Evolutionary conservation across 768 basidiomycete species (phyloP), one percentile per base, ranked within the genome.

Genomic region (Omphalotus guepiniiformis): DNA sequence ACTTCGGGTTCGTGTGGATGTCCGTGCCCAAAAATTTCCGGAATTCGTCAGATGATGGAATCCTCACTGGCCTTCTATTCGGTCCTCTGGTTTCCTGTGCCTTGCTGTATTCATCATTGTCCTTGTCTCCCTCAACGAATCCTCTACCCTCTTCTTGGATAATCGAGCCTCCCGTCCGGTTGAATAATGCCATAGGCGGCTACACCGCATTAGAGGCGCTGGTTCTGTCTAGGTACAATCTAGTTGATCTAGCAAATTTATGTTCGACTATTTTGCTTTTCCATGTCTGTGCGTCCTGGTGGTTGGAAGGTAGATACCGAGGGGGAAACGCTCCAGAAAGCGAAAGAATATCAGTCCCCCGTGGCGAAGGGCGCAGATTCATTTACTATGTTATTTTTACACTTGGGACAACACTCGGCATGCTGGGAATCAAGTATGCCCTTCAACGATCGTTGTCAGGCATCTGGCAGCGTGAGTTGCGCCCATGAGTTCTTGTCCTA

Each of bases 1-100:
- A 79, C 56, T 79, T 82, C 47, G 82, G 83, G 27, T 87, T 82
- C 58, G 75, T 92, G 21, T 93, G 88, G 88, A 92, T 93, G 90
- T 86, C 89, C 13, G 88, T 90, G 4, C 85, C 87, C 0, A 89
- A 90, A 64, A 90, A 93, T 58, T 93, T 88, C 59, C 74, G 89
- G 88, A 80, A 88, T 47, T 86, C 84, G 39, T 66, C 75, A 11
- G 93, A 95, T 60, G 93, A 96, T 62, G 94, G 94, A 12, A 80
- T 85, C 19, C 67, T 89, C 49, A 92, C 86, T 35, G 92, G 87
- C 2, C 68, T 95, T 11, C 74, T 93, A n/a, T 74, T 93, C 26
- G 87, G 84, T 11, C 91, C 93, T 2, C 70, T 95, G 25, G 80
- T 95, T 44, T 76, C 89, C 6, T 73, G 82, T 8, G 81, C 84